These are phyloP conservation scores for Psilocybe mexicana DNA, from an alignment of 1,284 basidiomycete genomes.

Conservation along the genomic window DNA sequence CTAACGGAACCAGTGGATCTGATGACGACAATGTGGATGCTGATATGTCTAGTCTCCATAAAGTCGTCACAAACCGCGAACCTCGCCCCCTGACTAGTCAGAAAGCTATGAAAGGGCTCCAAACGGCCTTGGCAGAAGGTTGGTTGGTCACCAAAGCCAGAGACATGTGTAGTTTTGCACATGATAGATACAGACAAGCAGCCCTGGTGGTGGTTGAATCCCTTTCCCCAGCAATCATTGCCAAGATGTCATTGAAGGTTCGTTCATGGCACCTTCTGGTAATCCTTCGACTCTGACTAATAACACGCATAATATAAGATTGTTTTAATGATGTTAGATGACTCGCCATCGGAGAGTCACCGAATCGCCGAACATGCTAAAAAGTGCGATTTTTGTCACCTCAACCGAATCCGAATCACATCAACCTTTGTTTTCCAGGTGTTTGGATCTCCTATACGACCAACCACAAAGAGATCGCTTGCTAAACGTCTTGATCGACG, in stretches of 20 bases:
- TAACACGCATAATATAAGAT: slow-evolving; percentile 41
- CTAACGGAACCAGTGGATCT: slow-evolving; percentile 47
- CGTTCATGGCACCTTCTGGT: slow-evolving; percentile 2
- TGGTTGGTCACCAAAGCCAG: slow-evolving; percentile 70
- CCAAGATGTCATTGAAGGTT: slow-evolving; percentile 73
- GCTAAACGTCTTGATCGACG: slow-evolving; percentile 59
- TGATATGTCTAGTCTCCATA: slow-evolving; percentile 52
- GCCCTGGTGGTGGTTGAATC: slow-evolving; percentile 57
- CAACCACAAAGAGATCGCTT: slow-evolving; percentile 62
- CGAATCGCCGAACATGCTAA: slow-evolving; percentile 69
- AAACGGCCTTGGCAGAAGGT: slow-evolving; percentile 64
- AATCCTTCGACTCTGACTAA: background rate
- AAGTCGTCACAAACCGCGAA: slow-evolving; percentile 47
- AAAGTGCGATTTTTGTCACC: slow-evolving; percentile 37
- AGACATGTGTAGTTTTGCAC: slow-evolving; percentile 74
- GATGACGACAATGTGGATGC: slow-evolving; percentile 58
- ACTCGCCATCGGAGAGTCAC: slow-evolving; percentile 58
- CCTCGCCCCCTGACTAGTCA: slow-evolving; percentile 42
- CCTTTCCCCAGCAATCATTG: slow-evolving; percentile 48
- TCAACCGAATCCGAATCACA: background rate
- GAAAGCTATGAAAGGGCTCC: slow-evolving; percentile 65
- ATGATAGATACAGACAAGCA: slow-evolving; percentile 71
- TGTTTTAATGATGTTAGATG: slow-evolving; percentile 69
- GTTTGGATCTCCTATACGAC: slow-evolving; percentile 58
- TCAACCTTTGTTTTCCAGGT: slow-evolving; percentile 36